These are phyloP conservation scores for Ocimum tenuiflorum DNA, from an alignment of 257 asterid genomes.

Conservation along the genomic window DNA sequence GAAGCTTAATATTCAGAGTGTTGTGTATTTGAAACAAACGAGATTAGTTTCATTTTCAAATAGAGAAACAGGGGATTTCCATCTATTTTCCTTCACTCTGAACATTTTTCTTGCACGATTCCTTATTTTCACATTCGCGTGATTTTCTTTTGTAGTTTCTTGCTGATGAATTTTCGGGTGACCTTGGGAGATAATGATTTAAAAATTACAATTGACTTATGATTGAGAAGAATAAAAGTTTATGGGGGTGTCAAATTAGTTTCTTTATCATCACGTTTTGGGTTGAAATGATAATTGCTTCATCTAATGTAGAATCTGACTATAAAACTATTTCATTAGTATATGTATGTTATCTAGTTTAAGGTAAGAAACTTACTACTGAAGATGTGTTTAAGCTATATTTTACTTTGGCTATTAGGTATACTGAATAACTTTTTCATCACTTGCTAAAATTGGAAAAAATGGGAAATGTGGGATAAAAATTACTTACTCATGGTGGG, in stretches of 20 bases:
- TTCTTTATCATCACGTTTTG: neutral
- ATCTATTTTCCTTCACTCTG: too few species aligned
- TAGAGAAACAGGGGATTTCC: neutral
- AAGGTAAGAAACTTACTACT: neutral
- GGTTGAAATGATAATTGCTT: neutral
- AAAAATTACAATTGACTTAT: too few species aligned
- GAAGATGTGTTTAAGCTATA: too few species aligned
- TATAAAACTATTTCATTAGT: neutral
- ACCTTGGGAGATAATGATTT: too few species aligned
- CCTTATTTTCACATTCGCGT: too few species aligned
- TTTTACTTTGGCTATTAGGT: neutral
- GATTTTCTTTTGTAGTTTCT: neutral
- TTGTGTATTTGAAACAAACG: neutral
- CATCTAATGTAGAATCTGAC: neutral
- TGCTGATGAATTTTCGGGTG: neutral
- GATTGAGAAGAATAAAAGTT: neutral
- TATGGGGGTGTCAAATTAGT: neutral
- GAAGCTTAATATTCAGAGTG: neutral
- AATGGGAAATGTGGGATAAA: neutral
- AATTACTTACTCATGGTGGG: neutral
- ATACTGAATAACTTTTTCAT: too few species aligned
- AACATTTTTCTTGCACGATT: too few species aligned
- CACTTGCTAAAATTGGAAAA: neutral
- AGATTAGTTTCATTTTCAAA: neutral
- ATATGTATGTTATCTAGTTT: neutral